Conservation (phyloP, 2,329 filamentous ascomycete species). For the Arthroderma sp. region DNA sequence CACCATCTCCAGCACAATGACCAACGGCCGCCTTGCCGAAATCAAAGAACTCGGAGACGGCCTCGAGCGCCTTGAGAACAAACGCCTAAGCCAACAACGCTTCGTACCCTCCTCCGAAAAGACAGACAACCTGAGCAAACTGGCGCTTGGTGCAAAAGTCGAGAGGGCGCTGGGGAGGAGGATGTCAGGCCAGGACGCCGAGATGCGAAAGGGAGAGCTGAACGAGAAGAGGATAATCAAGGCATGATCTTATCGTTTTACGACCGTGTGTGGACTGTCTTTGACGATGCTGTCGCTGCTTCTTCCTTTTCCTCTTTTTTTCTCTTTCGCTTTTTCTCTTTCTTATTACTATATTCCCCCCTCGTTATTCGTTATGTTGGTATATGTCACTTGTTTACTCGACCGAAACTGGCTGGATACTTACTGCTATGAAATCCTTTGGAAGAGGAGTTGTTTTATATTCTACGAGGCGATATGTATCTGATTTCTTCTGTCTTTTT, state of each 20-base stretch:
- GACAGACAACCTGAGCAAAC: conserved; percentile 67
- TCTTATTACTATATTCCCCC: not conserved
- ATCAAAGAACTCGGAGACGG: conserved; percentile 67
- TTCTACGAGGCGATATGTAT: not conserved
- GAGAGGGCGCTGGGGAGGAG: conserved; percentile 74
- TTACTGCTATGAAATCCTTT: too few species aligned
- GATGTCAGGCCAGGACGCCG: conserved; percentile 77
- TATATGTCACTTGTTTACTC: not conserved
- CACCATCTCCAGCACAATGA: conserved; percentile 27
- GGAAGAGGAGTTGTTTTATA: not conserved
- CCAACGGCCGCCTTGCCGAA: conserved; percentile 44
- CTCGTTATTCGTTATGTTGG: not conserved
- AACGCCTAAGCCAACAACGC: conserved; percentile 68
- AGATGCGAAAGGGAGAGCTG: conserved; percentile 50
- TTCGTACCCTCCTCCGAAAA: conserved; percentile 69
- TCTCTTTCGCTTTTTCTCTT: not conserved
- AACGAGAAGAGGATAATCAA: conserved; percentile 24
- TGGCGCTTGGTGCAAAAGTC: conserved; percentile 79
- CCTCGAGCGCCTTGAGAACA: conserved; percentile 80
- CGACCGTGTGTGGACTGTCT: too few species aligned
- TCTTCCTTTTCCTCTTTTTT: not conserved
- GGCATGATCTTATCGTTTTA: not conserved
- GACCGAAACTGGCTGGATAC: too few species aligned
- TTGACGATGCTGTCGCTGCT: not conserved
- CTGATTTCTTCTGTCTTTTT: not conserved